phyloP scores from a whole-genome alignment of 768 basidiomycete genomes.

The Arthromyces matolae region DNA sequence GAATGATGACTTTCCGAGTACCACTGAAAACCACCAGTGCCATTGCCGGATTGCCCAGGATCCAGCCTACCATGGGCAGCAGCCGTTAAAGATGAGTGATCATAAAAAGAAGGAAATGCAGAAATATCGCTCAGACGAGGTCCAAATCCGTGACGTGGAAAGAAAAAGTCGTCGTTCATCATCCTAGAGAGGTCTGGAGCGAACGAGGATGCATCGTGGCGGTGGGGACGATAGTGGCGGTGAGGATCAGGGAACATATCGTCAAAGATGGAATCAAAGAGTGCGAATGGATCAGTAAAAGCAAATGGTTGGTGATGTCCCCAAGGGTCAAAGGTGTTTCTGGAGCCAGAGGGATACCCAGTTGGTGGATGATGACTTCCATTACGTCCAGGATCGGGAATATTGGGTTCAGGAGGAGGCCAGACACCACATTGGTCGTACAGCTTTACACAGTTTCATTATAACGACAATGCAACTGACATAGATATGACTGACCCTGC shows the following conservation, averaged over 20 bases:
- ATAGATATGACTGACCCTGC: conserved; percentile 36
- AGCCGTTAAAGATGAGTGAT: no score
- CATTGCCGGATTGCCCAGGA: conserved; percentile 12
- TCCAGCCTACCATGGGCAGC: conserved; percentile 11
- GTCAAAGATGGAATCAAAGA: conserved; percentile 73
- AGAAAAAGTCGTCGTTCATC: conserved; percentile 31
- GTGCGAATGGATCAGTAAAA: conserved; percentile 72
- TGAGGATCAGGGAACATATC: conserved; percentile 33
- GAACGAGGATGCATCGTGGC: conserved; percentile 23
- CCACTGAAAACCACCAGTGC: conserved; percentile 34
- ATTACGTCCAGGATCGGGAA: conserved; percentile 5
- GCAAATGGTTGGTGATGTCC: conserved; percentile 34
- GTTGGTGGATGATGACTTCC: conserved; percentile 17
- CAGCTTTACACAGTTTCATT: conserved; percentile 30
- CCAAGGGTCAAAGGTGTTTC: conserved; percentile 33
- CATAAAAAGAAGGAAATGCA: no score
- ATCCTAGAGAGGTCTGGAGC: conserved; percentile 30
- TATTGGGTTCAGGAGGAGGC: conserved; percentile 53
- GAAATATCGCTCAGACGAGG: no score
- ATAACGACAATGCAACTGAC: neutral
- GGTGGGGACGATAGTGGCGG: conserved; percentile 24
- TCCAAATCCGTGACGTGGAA: conserved; percentile 28
- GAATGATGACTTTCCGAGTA: conserved; percentile 54
- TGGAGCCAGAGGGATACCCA: conserved; percentile 21
- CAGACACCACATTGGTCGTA: conserved; percentile 74